Base-by-base conservation (phyloP, 495 filamentous ascomycete genomes). In the Friedmanniomyces simplex region DNA sequence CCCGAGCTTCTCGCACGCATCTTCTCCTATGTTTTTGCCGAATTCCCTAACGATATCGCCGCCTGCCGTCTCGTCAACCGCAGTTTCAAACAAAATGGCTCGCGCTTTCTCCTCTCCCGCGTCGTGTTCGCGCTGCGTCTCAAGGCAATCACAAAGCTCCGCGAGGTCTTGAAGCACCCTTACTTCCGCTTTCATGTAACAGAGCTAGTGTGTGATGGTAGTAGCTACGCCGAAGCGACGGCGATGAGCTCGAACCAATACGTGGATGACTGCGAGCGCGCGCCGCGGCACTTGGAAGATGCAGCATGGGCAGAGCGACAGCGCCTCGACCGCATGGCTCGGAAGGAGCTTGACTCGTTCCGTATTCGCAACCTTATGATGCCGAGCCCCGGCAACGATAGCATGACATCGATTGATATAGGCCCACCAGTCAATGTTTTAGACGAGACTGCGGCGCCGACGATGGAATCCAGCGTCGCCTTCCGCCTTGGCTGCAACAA, bases 401-500 rank as follows among this genome's bases (percentile, higher is more conserved):
- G 46, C 24, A 49, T 49, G 24, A 16, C 7, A 25, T 22, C 16
- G 22, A 22, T 4, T 5, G 46, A 49, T 4, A 18, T 8, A 49
- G 46, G 46, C 24, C 6, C 4, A 49, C 4, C 4, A 22, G 46
- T 49, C 46, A n/a, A 47, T 47, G 21, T 10, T 47, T 20, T 16
- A 10, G 22, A 49, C 24, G 24, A 49, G 22, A 5, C 5, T 49
- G 46, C 46, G 24, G 46, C 24, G 46, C 46, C 46, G 46, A 49
- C 22, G 24, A 4, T 49, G 24, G 20, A 49, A 4, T 49, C 22
- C 46, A 14, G 22, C 46, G 22, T 8, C 6, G 46, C 46, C 22
- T 49, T 49, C 20, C 24, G 46, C 46, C 46, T 49, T 25, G 46
- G 46, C 46, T 49, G 46, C 46, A 6, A 49, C 46, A 49, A 22